Percentiles rank a stretch among this genome's conserved stretches.
Evolutionary conservation across 2,329 filamentous ascomycete genomes (phyloP).

Genomic region (Diplocarpon mali): DNA sequence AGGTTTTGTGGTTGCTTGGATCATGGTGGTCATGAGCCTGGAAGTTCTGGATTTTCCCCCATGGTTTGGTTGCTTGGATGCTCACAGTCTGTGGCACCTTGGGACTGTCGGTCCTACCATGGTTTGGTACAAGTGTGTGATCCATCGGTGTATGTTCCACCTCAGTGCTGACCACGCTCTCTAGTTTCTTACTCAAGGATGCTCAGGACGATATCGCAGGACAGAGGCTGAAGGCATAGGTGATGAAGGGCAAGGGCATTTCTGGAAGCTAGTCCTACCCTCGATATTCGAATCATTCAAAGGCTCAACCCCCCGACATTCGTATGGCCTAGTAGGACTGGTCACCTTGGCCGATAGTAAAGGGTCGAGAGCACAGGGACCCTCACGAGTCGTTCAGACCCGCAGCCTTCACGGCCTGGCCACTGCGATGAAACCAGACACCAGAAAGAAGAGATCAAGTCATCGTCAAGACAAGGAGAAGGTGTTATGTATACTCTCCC

Average conservation of each 20-base stretch:
- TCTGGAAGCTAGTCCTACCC: not conserved
- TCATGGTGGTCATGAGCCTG: constrained; percentile 87
- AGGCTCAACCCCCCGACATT: too few relatives aligned
- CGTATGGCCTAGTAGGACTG: too few relatives aligned
- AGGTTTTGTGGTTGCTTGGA: constrained; percentile 81
- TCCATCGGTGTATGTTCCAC: not conserved
- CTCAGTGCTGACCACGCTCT: constrained; percentile 4
- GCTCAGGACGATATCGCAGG: constrained; percentile 70
- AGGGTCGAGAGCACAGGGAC: too few relatives aligned
- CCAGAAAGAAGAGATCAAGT: too few relatives aligned
- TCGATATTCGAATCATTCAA: not conserved
- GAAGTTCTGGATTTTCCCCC: constrained; percentile 93
- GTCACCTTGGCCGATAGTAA: too few relatives aligned
- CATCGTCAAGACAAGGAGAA: too few relatives aligned
- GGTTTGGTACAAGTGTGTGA: constrained; percentile 83
- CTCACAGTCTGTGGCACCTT: constrained; percentile 91
- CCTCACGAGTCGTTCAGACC: too few relatives aligned
- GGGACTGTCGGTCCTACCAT: constrained; percentile 81
- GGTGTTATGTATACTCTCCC: too few relatives aligned
- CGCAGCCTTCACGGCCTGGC: too few relatives aligned
- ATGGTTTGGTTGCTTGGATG: constrained; percentile 71
- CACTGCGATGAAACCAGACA: too few relatives aligned
- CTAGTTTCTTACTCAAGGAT: constrained; percentile 78
- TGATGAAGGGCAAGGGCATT: not conserved
- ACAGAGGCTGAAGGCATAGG: constrained; percentile 58